Evolutionary conservation across 306 rosid species (phyloP).

Genomic region (Acacia melanoxylon): DNA sequence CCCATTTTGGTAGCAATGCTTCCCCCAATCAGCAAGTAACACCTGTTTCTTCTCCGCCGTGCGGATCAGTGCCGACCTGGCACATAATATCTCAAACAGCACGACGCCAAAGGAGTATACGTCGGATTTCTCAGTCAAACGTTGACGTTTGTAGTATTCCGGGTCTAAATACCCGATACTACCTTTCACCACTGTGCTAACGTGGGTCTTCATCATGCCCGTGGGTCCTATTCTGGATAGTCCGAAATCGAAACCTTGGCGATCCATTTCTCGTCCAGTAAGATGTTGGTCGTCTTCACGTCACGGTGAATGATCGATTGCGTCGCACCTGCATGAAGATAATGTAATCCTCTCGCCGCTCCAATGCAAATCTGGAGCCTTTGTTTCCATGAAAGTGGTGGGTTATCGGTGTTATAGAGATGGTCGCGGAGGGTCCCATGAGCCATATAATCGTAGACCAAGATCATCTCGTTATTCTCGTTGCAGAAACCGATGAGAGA

Average conservation of each 20-base stretch:
- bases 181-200: conserved; percentile 39
- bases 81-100: neutral
- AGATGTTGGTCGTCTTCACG: conserved; percentile 42
- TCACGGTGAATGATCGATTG: conserved; percentile 52
- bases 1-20: neutral
- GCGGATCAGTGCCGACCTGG: conserved; percentile 9
- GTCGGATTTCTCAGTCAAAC: conserved; percentile 18
- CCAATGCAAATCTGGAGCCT: conserved; percentile 36
- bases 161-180: conserved; percentile 35
- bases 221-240: conserved; percentile 33
- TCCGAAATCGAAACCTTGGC: conserved; percentile 54
- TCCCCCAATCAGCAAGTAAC: conserved; percentile 18
- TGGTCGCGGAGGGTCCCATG: conserved; percentile 26
- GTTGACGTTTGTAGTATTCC: conserved; percentile 27
- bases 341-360: conserved; percentile 33
- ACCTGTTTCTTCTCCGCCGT: conserved; percentile 2
- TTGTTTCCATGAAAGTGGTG: conserved; percentile 33
- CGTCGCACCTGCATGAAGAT: conserved; percentile 38
- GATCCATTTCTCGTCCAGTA: conserved; percentile 44
- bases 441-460: conserved; percentile 45
- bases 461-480: conserved; percentile 41
- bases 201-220: conserved; percentile 19
- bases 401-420: conserved; percentile 8
- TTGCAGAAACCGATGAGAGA: conserved; percentile 44
- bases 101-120: conserved; percentile 32